Conservation (phyloP, 495 filamentous ascomycete genomes). For the Annulohypoxylon bovei region DNA sequence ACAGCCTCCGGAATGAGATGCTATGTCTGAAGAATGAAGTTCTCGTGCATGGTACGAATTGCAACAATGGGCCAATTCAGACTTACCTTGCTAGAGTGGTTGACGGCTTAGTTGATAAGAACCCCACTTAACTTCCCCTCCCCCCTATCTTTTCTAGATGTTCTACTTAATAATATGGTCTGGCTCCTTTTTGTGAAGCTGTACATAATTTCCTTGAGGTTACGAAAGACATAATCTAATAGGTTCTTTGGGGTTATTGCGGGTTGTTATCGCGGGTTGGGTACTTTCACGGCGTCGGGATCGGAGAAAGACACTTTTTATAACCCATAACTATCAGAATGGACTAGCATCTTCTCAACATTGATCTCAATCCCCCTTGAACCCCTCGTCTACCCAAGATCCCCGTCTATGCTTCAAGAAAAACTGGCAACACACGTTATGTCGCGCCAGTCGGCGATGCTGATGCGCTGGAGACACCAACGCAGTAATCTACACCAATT, state of each 20-base stretch:
- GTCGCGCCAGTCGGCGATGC: not conserved
- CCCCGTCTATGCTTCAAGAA: not conserved
- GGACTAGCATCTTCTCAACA: not conserved
- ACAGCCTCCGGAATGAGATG: not conserved
- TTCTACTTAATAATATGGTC: not conserved
- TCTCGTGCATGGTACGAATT: not conserved
- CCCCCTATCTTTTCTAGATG: not conserved
- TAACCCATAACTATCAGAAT: not conserved
- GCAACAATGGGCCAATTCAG: not conserved
- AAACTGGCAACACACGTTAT: not conserved
- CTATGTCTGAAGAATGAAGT: not conserved
- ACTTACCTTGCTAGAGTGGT: not conserved
- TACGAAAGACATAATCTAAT: not conserved
- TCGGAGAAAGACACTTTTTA: not conserved
- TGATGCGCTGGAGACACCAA: not conserved
- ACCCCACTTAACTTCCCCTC: not conserved
- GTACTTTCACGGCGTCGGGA: not conserved
- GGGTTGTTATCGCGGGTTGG: not conserved
- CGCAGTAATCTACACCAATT: not conserved
- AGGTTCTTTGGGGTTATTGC: not conserved
- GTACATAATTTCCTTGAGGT: not conserved
- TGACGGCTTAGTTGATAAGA: not conserved
- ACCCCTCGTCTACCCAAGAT: not conserved
- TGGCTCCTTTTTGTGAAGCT: too few relatives aligned
- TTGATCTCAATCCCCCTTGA: not conserved